Evolutionary conservation across 345 rosid species (phyloP).

Genomic region (Gossypium rotundifolium): DNA sequence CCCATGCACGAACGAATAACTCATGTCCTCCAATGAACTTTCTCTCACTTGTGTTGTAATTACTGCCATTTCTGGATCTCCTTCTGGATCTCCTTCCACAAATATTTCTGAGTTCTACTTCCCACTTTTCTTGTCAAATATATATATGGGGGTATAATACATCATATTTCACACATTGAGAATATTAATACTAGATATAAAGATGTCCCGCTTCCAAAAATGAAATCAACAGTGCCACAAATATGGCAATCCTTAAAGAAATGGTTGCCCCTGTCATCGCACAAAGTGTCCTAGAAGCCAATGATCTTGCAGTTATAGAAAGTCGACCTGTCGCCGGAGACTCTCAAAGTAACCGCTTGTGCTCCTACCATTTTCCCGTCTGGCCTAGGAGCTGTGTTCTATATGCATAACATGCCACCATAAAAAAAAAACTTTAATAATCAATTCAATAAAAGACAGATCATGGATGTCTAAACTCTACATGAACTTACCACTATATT

Average conservation of each 20-base stretch:
- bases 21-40: too few species aligned
- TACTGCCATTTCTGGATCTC: fast-evolving
- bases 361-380: slow-evolving; percentile 20
- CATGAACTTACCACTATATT: slow-evolving; percentile 39
- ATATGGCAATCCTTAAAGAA: slow-evolving; percentile 4
- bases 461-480: too few species aligned
- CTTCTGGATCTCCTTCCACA: too few species aligned
- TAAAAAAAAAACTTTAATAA: background rate
- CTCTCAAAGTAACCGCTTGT: slow-evolving; percentile 43
- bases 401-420: background rate
- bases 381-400: slow-evolving; percentile 50
- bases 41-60: too few species aligned
- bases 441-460: background rate
- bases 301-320: slow-evolving; percentile 15
- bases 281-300: slow-evolving; percentile 55
- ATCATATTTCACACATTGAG: too few species aligned
- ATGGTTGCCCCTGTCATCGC: slow-evolving; percentile 19
- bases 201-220: too few species aligned
- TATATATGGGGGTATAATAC: too few species aligned
- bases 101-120: too few species aligned
- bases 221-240: too few species aligned
- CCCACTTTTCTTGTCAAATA: too few species aligned
- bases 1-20: too few species aligned
- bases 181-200: too few species aligned
- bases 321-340: slow-evolving; percentile 38